phyloP scores from a whole-genome alignment of 2,329 filamentous ascomycete species.

The Pezicula rhizophila region DNA sequence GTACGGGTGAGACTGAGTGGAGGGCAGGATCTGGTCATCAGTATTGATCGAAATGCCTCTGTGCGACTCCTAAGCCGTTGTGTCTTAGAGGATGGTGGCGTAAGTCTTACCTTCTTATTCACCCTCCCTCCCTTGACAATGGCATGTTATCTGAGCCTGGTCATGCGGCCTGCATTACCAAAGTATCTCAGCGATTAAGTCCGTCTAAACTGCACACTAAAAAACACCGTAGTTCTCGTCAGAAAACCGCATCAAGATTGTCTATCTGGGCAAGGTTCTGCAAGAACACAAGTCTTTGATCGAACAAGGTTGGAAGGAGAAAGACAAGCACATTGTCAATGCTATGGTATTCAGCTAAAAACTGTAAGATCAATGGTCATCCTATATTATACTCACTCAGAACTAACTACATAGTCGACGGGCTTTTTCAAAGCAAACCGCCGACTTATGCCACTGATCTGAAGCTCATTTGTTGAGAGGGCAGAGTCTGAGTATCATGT shows the following conservation, averaged over 20 bases:
- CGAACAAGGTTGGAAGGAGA: slow-evolving; percentile 69
- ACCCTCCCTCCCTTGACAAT: background rate
- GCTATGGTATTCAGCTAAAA: slow-evolving; percentile 50
- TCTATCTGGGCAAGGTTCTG: slow-evolving; percentile 76
- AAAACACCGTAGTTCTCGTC: slow-evolving; percentile 39
- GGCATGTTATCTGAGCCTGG: no score
- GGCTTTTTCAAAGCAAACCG: no score
- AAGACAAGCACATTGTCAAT: slow-evolving; percentile 68
- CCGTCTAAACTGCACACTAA: slow-evolving; percentile 2
- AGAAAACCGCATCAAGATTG: slow-evolving; percentile 59
- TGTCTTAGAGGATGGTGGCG: slow-evolving; percentile 57
- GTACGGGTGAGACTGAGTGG: slow-evolving; percentile 25
- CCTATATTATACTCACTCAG: no score
- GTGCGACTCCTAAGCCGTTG: slow-evolving; percentile 57
- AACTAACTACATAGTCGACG: no score
- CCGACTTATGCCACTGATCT: no score
- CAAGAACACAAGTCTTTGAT: slow-evolving; percentile 60
- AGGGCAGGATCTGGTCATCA: slow-evolving; percentile 55
- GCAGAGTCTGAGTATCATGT: no score
- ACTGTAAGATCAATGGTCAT: background rate
- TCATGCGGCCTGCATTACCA: no score
- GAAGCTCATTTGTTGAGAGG: no score
- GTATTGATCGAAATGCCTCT: slow-evolving; percentile 52
- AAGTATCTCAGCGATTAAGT: background rate
- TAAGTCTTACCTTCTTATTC: slow-evolving; percentile 34